Evolutionary conservation across 345 rosid species (phyloP), one percentile per base, ranked within the genome.

Genomic region (Salix dunnii): DNA sequence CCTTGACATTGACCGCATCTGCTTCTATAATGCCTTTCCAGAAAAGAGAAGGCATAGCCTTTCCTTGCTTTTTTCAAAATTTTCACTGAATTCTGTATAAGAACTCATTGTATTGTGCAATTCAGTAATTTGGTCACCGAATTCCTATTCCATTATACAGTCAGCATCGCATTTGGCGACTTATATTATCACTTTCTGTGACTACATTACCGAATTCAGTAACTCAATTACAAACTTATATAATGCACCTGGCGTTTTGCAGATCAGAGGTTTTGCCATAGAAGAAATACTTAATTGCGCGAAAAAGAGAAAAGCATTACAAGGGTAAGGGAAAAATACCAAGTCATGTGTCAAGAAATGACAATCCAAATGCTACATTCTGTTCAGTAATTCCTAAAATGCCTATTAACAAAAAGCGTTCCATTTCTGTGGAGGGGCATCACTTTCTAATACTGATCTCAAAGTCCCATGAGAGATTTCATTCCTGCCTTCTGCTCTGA

Each of bases 401-500:
- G 18, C 18, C 3, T 51, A 68, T 69, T 58, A 74, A 73, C 72
- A 60, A 40, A 4, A 14, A 18, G 43, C 27, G 60, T 27, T 63
- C 49, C 65, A 36, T 40, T 38, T 9, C 18, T 49, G 53, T 49
- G 20, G 6, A 1, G n/a, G 6, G 7, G 11, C 6, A 36, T n/a
- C 30, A 10, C 16, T 30, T 62, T 35, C 38, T 33, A 2, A 21
- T 12, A 14, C 5, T 38, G 43, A 33, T 72, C 72, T 84, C 80
- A 84, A 23, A 73, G 33, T 46, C 82, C 86, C 65, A 87, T 71
- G 71, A 87, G 83, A 77, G 82, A 82, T 77, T 84, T 87, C 74
- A 87, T 81, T 31, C 91, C 89, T 38, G 83, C 76, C 75, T 89
- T 89, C 84, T 87, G 90, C 74, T 89, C 91, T 3, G 83, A 55